Evolutionary conservation across 805 yeast species (phyloP).

Genomic region (Ogataea dorogensis): DNA sequence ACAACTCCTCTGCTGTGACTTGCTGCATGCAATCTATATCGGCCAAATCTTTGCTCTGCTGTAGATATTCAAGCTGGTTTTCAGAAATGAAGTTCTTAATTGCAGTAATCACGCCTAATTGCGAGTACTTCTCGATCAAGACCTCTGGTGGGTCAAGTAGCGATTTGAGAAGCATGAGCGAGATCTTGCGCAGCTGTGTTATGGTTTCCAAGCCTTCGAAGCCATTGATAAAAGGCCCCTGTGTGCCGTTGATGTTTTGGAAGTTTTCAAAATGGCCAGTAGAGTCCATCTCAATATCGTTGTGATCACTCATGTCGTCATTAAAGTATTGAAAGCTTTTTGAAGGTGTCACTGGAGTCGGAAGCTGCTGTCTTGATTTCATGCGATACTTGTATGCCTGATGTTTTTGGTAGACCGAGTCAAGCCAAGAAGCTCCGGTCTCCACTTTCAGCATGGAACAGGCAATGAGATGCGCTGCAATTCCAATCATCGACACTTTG

Average conservation of each 20-base stretch:
- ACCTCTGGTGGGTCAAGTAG: slow-evolving; percentile 50
- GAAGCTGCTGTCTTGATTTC: slow-evolving; percentile 18
- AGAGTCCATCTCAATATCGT: slow-evolving; percentile 14
- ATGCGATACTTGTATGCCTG: slow-evolving; percentile 13
- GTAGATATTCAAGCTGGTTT: slow-evolving; percentile 21
- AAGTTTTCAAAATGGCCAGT: slow-evolving; percentile 4
- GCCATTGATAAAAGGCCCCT: slow-evolving; percentile 50
- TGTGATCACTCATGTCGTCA: slow-evolving; percentile 19
- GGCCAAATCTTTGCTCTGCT: slow-evolving; percentile 21
- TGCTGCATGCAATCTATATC: slow-evolving; percentile 15
- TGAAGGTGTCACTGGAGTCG: slow-evolving; percentile 29
- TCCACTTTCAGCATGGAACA: slow-evolving; percentile 52
- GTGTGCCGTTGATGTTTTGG: slow-evolving; percentile 36
- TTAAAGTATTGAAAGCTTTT: slow-evolving; percentile 19
- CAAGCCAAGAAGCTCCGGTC: slow-evolving; percentile 39
- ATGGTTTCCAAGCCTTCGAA: slow-evolving; percentile 42
- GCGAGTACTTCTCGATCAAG: slow-evolving; percentile 48
- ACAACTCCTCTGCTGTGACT: slow-evolving; percentile 16
- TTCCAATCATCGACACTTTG: slow-evolving; percentile 46
- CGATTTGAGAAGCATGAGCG: slow-evolving; percentile 43
- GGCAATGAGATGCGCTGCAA: slow-evolving; percentile 52
- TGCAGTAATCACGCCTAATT: slow-evolving; percentile 53
- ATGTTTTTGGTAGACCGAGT: slow-evolving; percentile 20
- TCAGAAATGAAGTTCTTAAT: slow-evolving; percentile 32
- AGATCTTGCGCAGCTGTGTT: slow-evolving; percentile 39